Evolutionary conservation across 2,329 filamentous ascomycete species (phyloP).

Genomic region (Coleophoma crateriformis): DNA sequence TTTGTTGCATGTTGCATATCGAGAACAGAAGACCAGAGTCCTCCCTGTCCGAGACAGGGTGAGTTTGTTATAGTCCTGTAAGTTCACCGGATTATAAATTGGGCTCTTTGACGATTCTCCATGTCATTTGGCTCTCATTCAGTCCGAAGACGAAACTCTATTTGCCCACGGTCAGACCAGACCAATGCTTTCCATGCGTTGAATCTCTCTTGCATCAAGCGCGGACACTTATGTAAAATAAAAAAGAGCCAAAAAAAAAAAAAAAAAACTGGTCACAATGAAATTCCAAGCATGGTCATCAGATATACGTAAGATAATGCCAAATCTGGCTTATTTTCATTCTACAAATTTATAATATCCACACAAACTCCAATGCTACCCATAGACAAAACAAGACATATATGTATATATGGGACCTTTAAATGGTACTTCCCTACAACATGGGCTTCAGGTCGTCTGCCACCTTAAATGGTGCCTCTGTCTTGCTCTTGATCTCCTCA

Average conservation of each 20-base stretch:
- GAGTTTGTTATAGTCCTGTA: no score
- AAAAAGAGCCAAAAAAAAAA: no score
- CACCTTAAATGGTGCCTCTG: slow-evolving; percentile 78
- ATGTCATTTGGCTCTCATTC: slow-evolving; percentile 39
- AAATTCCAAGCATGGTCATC: no score
- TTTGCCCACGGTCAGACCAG: slow-evolving; percentile 15
- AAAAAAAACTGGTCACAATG: no score
- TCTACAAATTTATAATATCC: background rate
- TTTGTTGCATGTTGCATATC: no score
- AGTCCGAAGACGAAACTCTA: slow-evolving; percentile 29
- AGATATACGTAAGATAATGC: no score
- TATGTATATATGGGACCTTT: no score
- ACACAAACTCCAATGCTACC: background rate
- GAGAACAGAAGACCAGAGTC: no score
- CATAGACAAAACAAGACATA: background rate
- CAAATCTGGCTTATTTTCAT: background rate
- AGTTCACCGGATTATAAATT: slow-evolving; percentile 30
- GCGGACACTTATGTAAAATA: slow-evolving; percentile 8
- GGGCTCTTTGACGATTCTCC: slow-evolving; percentile 29
- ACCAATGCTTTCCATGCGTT: slow-evolving; percentile 14
- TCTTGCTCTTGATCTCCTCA: slow-evolving; percentile 83
- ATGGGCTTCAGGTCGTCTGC: slow-evolving; percentile 78
- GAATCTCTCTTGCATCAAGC: slow-evolving; percentile 20
- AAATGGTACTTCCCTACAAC: slow-evolving; percentile 35
- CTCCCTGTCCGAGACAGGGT: no score